Base-by-base conservation (phyloP, 2,329 filamentous ascomycete genomes). In the Diaporthe ilicicola region DNA sequence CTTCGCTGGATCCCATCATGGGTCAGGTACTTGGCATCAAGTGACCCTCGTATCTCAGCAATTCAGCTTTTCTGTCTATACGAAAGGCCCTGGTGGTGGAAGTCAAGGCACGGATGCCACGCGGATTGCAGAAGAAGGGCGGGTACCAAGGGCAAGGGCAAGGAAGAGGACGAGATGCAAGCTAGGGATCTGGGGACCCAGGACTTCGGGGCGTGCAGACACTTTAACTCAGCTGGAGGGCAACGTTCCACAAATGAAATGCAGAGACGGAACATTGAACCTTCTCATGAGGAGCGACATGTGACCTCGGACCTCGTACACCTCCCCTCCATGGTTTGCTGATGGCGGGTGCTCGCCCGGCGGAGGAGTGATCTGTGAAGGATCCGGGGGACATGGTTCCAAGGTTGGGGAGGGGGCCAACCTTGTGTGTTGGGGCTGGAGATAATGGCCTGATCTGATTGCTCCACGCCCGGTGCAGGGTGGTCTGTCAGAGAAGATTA, bases 1-100 rank as follows among this genome's bases (percentile, higher is more conserved):
- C 71, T 24, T 67, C 67, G 55, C 68, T 70, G 44, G 71, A 72
- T 19, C 64, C 71, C 71, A 72, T 72, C 44, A 27, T 56, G 32
- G 29, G 70, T 24, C 12, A 56, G 32, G 22, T 24, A 15, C 22
- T 17, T 32, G 42, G 10, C 34, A 44, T 13, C 5, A 19, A 34
- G 27, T 4, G 19, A 39, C 24, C 37, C 46, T 50, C 17, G 50
- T 54, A 12, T 39, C n/a, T 24, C 15, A 19, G 44, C 17, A 29
- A 15, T 17, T 19, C 8, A 34, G 19, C 19, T 32, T 22, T 9
- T 10, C 34, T 22, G 1, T 13, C 10, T 48, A 6, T 19, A n/a
- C 7, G 5, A 48, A 32, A 24, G 34, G 37, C 54, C 34, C 22
- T 22, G 37, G n/a, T 51, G 46, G n/a, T 19, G 32, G 9, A 34